Percentiles rank a stretch among this genome's conserved stretches.
Conservation (phyloP, 2,329 filamentous ascomycete genomes). For the Penicillium sp. region DNA sequence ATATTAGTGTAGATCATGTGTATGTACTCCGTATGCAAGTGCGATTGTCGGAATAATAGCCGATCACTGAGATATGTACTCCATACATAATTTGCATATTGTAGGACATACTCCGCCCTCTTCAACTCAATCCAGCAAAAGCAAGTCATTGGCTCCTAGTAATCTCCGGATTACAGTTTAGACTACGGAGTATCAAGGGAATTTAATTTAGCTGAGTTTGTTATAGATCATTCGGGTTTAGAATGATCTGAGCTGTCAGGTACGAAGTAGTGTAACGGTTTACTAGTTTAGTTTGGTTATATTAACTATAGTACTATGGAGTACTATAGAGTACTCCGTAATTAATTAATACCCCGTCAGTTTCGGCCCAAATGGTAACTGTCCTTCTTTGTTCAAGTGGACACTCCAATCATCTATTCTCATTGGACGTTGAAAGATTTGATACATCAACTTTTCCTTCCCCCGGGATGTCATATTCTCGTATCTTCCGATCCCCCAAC, state of each 20-base stretch:
- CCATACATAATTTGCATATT: not conserved
- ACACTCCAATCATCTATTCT: not conserved
- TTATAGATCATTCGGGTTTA: not conserved
- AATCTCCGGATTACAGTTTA: slow-evolving; percentile 1
- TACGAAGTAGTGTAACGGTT: not conserved
- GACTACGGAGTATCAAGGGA: not conserved
- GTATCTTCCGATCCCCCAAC: not conserved
- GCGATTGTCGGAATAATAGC: not conserved
- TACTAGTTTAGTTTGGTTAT: not conserved
- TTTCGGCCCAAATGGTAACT: no score
- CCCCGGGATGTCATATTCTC: not conserved
- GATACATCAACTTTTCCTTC: not conserved
- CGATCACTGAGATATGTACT: not conserved
- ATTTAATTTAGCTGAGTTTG: slow-evolving; percentile 2
- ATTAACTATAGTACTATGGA: no score
- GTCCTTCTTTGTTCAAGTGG: slow-evolving; percentile 1
- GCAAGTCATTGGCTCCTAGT: not conserved
- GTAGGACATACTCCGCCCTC: no score
- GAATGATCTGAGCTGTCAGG: not conserved
- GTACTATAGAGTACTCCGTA: no score
- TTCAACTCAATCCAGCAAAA: not conserved
- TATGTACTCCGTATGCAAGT: not conserved
- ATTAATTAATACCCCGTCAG: no score
- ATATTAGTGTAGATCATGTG: not conserved
- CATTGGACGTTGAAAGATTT: not conserved